phyloP scores from a whole-genome alignment of 495 filamentous ascomycete species.

The Penicillium verhagenii region DNA sequence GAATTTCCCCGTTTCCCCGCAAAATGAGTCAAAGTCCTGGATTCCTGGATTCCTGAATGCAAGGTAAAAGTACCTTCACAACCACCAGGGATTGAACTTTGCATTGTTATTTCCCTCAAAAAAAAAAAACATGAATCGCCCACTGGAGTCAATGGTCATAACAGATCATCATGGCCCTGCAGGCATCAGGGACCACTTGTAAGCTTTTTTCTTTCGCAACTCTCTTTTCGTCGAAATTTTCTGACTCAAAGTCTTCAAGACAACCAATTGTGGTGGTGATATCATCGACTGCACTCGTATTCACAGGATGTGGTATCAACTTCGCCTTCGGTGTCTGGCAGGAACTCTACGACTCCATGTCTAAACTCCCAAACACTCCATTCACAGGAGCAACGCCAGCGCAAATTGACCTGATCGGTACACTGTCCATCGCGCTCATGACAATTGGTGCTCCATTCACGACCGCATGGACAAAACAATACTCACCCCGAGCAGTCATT shows the following conservation, averaged over 20 bases:
- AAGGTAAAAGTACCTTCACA: too few species aligned
- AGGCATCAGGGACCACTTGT: conserved; percentile 12
- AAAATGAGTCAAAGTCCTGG: background rate
- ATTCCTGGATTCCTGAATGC: too few species aligned
- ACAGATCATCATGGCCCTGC: background rate
- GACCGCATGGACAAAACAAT: conserved; percentile 36
- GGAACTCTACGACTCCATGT: conserved; percentile 43
- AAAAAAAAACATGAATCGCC: conserved; percentile 5
- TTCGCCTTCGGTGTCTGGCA: conserved; percentile 50
- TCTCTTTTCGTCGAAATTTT: background rate
- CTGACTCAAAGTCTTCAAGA: too few species aligned
- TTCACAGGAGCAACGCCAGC: conserved; percentile 41
- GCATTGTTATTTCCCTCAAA: background rate
- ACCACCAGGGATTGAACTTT: too few species aligned
- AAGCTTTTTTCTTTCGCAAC: background rate
- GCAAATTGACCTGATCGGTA: conserved; percentile 45
- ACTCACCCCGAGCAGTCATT: conserved; percentile 31
- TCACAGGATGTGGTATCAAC: conserved; percentile 39
- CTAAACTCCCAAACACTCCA: conserved; percentile 25
- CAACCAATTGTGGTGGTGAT: conserved; percentile 25
- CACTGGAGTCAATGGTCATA: conserved; percentile 12
- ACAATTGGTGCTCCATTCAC: conserved; percentile 42
- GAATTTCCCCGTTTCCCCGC: background rate
- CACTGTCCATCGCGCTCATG: conserved; percentile 43
- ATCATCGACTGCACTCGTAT: conserved; percentile 33